Base-by-base conservation (phyloP, 2,329 filamentous ascomycete genomes). In the Pyricularia sp. region DNA sequence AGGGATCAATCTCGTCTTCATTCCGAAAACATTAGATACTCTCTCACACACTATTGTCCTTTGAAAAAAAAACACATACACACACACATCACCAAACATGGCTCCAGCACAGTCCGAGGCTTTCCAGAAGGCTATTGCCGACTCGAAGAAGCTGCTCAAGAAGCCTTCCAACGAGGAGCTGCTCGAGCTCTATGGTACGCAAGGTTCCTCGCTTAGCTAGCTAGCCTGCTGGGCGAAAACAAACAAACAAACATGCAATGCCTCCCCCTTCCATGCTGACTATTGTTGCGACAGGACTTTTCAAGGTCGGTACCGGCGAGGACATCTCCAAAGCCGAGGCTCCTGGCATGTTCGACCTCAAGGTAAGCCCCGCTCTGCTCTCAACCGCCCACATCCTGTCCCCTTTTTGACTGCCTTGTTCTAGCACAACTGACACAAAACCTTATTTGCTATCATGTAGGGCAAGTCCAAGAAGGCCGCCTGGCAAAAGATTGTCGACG, bases 381-480 rank as follows among this genome's bases (percentile, higher is more conserved):
- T 67, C 12, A 28, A 63, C 42, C 26, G 64, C 28, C 42, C 10
- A 17, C 65, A 58, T 28, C 33, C 11, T 33, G 2, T 50, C 42
- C 58, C 67, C 36, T 25, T 66, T 69, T 65, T 72, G 36, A 23
- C 55, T 50, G 50, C 31, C 26, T 20, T 20, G 28, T 23, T 65
- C 65, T 70, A 63, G 69, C 66, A 11, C n/a, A 50, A 50, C 12
- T 36, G 33, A 36, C 33, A 36, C 33, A 14, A 6, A n/a, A 25
- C 12, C 7, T 28, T n/a, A n/a, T 59, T 28, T 30, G 26, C 26
- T 23, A 10, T 26, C 20, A 11, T 28, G 17, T 74, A 93, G 91
- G 88, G 83, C 81, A 96, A 95, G 83, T 88, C 88, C 75, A 97
- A 96, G 86, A 87, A 89, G 82, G 85, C 84, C 75, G 88, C 90